Conservation (phyloP, 495 filamentous ascomycete species). For the Penicillium waksmanii region DNA sequence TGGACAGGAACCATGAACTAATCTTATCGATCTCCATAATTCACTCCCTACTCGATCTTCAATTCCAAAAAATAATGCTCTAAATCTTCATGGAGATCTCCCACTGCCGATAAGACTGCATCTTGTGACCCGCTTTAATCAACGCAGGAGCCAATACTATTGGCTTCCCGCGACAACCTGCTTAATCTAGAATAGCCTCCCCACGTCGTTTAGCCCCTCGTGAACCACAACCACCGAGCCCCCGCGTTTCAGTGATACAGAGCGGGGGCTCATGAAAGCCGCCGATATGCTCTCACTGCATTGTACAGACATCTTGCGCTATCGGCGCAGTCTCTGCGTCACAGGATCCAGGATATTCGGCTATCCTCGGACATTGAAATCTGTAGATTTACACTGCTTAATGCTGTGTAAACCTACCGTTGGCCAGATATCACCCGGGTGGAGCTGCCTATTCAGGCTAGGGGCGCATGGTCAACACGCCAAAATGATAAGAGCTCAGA, state of each 20-base stretch:
- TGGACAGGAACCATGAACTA: neutral
- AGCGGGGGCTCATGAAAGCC: neutral
- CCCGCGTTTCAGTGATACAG: constrained; percentile 20
- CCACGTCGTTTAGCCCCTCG: constrained; percentile 15
- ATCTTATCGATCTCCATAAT: neutral
- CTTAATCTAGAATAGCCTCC: constrained; percentile 25
- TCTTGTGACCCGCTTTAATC: neutral
- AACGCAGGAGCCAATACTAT: constrained; percentile 11
- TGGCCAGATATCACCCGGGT: constrained; percentile 17
- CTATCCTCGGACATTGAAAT: no score
- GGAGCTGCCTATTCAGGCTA: constrained; percentile 33
- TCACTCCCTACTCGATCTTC: neutral
- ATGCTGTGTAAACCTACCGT: neutral
- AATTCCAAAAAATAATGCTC: neutral
- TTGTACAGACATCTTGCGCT: neutral
- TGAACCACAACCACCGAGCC: constrained; percentile 7
- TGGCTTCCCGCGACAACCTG: constrained; percentile 28
- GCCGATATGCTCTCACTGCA: neutral
- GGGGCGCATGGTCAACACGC: constrained; percentile 8
- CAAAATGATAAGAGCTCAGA: constrained; percentile 23
- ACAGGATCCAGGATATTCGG: no score
- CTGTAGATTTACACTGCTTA: neutral
- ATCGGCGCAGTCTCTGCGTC: no score
- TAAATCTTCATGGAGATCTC: neutral
- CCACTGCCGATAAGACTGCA: constrained; percentile 4